phyloP scores from a whole-genome alignment of 371 early-diverging fungal genomes.

The Blyttiomyces sp. region DNA sequence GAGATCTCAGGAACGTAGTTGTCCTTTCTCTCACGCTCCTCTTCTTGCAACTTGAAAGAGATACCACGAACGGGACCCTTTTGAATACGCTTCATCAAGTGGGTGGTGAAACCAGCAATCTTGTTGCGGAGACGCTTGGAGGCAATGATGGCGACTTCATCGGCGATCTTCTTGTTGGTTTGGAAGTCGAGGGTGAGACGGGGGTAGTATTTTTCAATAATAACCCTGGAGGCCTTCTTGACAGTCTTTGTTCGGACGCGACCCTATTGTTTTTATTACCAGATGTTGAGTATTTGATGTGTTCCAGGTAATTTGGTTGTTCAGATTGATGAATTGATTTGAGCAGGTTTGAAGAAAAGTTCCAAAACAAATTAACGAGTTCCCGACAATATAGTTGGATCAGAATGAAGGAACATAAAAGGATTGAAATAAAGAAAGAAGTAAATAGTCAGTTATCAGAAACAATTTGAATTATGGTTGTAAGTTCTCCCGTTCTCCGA shows the following conservation, averaged over 20 bases:
- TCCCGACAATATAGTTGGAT: too few relatives aligned
- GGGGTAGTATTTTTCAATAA: constrained; percentile 99
- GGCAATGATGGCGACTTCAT: constrained; percentile 97
- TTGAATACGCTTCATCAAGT: constrained; percentile 99
- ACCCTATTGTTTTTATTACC: too few relatives aligned
- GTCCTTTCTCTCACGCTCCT: constrained; percentile 99
- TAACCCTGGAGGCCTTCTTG: constrained; percentile 99
- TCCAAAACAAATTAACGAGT: too few relatives aligned
- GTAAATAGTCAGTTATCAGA: too few relatives aligned
- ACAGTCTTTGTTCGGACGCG: constrained; percentile 97
- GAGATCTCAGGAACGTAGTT: constrained; percentile 99
- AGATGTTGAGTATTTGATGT: too few relatives aligned
- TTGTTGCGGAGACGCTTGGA: constrained; percentile 99
- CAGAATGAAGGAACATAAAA: too few relatives aligned
- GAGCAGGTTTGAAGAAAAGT: too few relatives aligned
- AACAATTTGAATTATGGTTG: too few relatives aligned
- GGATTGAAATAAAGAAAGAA: too few relatives aligned
- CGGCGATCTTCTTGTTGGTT: constrained; percentile 98
- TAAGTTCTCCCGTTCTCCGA: too few relatives aligned
- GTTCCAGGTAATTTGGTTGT: too few relatives aligned
- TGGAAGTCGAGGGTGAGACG: constrained; percentile 99
- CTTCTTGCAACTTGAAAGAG: constrained; percentile 95
- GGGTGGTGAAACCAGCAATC: constrained; percentile 99
- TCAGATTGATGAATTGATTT: too few relatives aligned
- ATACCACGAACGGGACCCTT: constrained; percentile 99